phyloP scores from a whole-genome alignment of 331 rosid genomes.

The Telfairia occidentalis region DNA sequence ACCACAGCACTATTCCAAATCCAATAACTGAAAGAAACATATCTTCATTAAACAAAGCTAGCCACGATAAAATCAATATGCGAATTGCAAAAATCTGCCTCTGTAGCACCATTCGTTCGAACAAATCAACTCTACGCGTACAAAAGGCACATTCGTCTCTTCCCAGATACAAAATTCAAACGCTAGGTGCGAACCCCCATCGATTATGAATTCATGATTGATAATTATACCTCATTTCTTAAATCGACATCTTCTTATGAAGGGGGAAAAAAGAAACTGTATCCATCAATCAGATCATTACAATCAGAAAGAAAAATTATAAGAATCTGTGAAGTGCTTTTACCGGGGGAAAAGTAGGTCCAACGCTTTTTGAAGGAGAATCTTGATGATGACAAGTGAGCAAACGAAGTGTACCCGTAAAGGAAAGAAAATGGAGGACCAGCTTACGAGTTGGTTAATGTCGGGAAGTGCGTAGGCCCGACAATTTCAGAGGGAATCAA shows the following conservation, averaged over 20 bases:
- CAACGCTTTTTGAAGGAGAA: background rate
- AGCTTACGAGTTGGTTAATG: background rate
- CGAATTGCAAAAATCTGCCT: background rate
- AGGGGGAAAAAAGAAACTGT: too few species aligned
- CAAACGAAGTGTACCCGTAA: background rate
- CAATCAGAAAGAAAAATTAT: background rate
- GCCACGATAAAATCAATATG: background rate
- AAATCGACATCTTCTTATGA: background rate
- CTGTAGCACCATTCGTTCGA: background rate
- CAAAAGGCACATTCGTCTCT: background rate
- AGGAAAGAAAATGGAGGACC: background rate
- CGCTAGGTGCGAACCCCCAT: background rate
- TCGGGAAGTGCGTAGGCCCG: constrained; percentile 1
- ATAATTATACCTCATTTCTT: background rate
- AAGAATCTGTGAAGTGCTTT: background rate
- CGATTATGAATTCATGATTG: background rate
- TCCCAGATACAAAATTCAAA: background rate
- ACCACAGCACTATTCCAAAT: background rate
- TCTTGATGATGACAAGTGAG: background rate
- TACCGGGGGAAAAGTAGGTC: background rate
- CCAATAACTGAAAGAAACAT: background rate
- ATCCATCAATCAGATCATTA: background rate
- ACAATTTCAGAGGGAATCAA: background rate
- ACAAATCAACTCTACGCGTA: background rate
- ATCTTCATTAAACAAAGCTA: background rate